Conservation (phyloP, 2,329 filamentous ascomycete species). For the Calonectria honghensis region DNA sequence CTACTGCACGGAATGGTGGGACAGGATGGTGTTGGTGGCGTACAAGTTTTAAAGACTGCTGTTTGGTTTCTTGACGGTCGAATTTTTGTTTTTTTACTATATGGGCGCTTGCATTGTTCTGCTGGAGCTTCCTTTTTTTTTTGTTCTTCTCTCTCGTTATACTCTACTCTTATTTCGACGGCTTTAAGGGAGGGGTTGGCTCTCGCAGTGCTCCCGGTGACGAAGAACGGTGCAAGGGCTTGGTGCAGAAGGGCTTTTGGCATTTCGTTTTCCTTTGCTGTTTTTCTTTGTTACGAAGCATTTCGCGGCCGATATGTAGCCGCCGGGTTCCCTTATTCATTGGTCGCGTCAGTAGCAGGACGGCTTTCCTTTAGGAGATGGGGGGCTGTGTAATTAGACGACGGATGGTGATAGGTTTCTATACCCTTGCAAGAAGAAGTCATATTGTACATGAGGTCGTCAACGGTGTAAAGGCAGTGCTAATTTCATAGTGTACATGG, state of each 20-base stretch:
- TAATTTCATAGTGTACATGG: slow-evolving; percentile 28
- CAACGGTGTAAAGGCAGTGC: slow-evolving; percentile 5
- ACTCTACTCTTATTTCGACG: slow-evolving; percentile 45
- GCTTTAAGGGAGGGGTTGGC: slow-evolving; percentile 45
- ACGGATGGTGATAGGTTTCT: slow-evolving; percentile 54
- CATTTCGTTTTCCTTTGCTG: slow-evolving; percentile 50
- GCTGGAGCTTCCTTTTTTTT: slow-evolving; percentile 46
- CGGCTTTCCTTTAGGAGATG: slow-evolving; percentile 39
- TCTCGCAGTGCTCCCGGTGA: slow-evolving; percentile 34
- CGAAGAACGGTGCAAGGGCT: slow-evolving; percentile 30
- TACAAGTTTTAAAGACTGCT: slow-evolving; percentile 55
- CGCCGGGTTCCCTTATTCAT: slow-evolving; percentile 47
- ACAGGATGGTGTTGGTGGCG: slow-evolving; percentile 57
- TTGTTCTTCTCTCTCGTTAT: slow-evolving; percentile 46
- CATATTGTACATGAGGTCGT: slow-evolving; percentile 47
- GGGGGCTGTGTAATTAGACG: slow-evolving; percentile 60
- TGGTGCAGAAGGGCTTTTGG: slow-evolving; percentile 40
- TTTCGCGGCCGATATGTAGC: slow-evolving; percentile 55
- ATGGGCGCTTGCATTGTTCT: slow-evolving; percentile 48
- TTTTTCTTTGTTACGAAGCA: slow-evolving; percentile 59
- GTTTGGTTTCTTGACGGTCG: slow-evolving; percentile 47
- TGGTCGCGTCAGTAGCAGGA: slow-evolving; percentile 33
- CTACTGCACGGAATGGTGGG: slow-evolving; percentile 43
- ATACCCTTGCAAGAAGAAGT: slow-evolving; percentile 55
- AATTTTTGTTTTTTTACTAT: slow-evolving; percentile 48